A percentile compares a stretch with the other conserved stretches of the same genome.
Conservation (phyloP, 306 rosid genomes). For the Casuarina glauca region DNA sequence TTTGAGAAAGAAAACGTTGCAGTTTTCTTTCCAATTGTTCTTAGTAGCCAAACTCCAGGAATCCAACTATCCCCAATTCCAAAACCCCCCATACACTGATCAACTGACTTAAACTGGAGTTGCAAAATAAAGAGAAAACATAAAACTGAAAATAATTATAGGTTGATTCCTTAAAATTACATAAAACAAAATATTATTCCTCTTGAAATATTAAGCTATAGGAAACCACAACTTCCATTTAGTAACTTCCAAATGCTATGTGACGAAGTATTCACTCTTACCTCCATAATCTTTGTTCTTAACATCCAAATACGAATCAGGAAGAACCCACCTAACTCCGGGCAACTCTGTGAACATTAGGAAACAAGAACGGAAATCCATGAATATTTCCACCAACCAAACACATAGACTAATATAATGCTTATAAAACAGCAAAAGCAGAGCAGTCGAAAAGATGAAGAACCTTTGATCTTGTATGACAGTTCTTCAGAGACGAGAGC, state of each 20-base stretch:
- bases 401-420: not conserved
- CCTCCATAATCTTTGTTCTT: constrained; percentile 95
- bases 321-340: constrained; percentile 91
- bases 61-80: not conserved
- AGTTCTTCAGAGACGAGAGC: constrained; percentile 83
- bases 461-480: constrained; percentile 82
- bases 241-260: not conserved
- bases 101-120: not conserved
- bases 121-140: not conserved
- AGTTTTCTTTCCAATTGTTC: not conserved
- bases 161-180: not conserved
- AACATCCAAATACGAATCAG: constrained; percentile 95
- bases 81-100: not conserved
- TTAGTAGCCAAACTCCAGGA: not conserved
- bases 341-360: constrained; percentile 61
- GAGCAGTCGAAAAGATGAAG: not conserved
- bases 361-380: not conserved
- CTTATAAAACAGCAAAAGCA: not conserved
- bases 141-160: not conserved
- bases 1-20: not conserved
- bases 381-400: not conserved
- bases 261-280: constrained; percentile 25
- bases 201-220: not conserved
- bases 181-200: not conserved
- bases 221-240: not conserved